These are phyloP conservation scores for Penicillium olsonii DNA, from an alignment of 2,329 filamentous ascomycete genomes.

Conservation along the genomic window DNA sequence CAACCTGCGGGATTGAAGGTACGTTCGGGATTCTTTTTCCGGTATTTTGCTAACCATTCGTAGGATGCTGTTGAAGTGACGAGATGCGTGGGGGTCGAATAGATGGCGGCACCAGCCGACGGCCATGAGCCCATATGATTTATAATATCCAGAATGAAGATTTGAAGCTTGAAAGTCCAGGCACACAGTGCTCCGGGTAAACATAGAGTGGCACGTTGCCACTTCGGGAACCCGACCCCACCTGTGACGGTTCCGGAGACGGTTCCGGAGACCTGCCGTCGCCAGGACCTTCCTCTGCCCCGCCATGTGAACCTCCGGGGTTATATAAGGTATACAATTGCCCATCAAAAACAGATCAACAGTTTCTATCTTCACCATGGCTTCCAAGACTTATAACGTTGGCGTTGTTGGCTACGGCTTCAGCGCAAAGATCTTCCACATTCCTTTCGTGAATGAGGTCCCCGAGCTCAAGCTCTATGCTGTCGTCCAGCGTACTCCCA, in stretches of 20 bases:
- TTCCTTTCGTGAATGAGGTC: constrained; percentile 70
- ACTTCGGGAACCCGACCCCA: constrained; percentile 25
- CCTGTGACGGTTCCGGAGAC: constrained; percentile 5
- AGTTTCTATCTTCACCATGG: constrained; percentile 40
- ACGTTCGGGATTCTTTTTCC: constrained; percentile 11
- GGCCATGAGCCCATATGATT: background rate
- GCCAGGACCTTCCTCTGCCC: constrained; percentile 40
- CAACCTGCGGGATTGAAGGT: constrained; percentile 32
- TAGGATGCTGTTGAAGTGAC: constrained; percentile 37
- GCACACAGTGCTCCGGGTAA: constrained; percentile 12
- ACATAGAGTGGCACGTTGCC: background rate
- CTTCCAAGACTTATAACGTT: constrained; percentile 54
- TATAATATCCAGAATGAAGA: background rate
- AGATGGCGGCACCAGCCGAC: constrained; percentile 4
- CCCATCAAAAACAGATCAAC: too few relatives aligned
- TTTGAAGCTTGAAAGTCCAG: background rate
- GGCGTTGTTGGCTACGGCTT: constrained; percentile 63
- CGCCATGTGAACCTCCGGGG: constrained; percentile 14
- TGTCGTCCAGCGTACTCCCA: constrained; percentile 73
- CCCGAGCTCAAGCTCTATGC: constrained; percentile 68
- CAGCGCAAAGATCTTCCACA: constrained; percentile 79
- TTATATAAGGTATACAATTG: background rate
- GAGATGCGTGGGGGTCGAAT: constrained; percentile 31
- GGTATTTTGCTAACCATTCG: background rate
- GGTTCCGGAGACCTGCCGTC: constrained; percentile 32